Conservation (phyloP, 306 rosid species). For the Hippophae tibetana region DNA sequence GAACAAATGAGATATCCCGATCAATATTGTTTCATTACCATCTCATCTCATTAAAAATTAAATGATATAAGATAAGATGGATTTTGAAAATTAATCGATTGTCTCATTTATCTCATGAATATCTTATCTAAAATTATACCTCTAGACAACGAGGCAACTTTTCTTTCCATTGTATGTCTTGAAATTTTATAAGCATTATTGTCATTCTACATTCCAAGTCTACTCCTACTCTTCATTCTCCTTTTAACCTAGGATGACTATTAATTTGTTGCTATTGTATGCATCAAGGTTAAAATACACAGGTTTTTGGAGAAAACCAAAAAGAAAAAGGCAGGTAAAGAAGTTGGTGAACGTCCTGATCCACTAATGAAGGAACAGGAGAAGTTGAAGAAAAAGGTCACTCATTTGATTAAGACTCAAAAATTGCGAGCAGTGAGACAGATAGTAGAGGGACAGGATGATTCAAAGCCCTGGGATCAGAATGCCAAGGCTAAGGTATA, state of each 20-base stretch:
- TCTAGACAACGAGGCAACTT: background rate
- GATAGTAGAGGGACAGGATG: slow-evolving; percentile 40
- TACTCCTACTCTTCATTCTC: background rate
- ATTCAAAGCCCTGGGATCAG: slow-evolving; percentile 61
- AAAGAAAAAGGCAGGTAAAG: slow-evolving; percentile 40
- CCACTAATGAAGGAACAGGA: slow-evolving; percentile 34
- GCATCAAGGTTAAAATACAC: slow-evolving; percentile 67
- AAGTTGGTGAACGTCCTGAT: slow-evolving; percentile 26
- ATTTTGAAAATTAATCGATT: too few relatives aligned
- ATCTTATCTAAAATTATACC: background rate
- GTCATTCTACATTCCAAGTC: slow-evolving; percentile 3
- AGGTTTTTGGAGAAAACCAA: slow-evolving; percentile 57
- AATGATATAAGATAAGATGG: too few relatives aligned
- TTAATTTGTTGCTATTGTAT: slow-evolving; percentile 21
- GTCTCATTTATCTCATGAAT: too few relatives aligned
- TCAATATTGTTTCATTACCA: too few relatives aligned
- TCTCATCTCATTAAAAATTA: too few relatives aligned
- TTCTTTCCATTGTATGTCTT: background rate
- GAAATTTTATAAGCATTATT: slow-evolving; percentile 12
- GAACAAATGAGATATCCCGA: too few relatives aligned
- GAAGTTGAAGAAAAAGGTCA: slow-evolving; percentile 64
- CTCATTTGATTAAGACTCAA: slow-evolving; percentile 66
- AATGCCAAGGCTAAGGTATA: slow-evolving; percentile 64
- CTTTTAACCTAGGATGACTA: slow-evolving; percentile 12
- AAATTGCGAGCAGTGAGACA: slow-evolving; percentile 49